Percentiles rank a stretch among this genome's conserved stretches.
Evolutionary conservation across 2,329 filamentous ascomycete species (phyloP).

Genomic region (Colletotrichum sp.): DNA sequence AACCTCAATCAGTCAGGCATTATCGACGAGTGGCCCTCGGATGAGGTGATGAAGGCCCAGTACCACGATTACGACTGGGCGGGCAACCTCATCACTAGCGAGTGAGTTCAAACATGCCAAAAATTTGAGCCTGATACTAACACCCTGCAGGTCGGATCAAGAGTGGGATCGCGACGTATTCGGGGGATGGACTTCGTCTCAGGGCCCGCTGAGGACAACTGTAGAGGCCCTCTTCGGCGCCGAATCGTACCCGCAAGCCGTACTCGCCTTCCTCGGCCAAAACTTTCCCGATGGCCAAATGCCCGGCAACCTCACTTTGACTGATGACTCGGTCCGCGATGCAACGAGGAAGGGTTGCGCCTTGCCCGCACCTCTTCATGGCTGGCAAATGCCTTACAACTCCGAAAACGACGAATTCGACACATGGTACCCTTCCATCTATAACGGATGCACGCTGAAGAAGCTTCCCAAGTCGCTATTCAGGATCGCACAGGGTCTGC

Average conservation of each 20-base stretch:
- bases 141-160: not conserved
- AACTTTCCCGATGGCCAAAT: not conserved
- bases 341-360: not conserved
- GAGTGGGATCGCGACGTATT: slow-evolving; percentile 7
- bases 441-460: slow-evolving; percentile 6
- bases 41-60: slow-evolving; percentile 12
- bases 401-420: slow-evolving; percentile 12
- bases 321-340: not conserved
- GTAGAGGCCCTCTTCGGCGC: slow-evolving; percentile 14
- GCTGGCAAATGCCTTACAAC: slow-evolving; percentile 17
- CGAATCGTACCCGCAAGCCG: slow-evolving; percentile 2
- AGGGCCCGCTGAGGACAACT: slow-evolving; percentile 9
- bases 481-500: slow-evolving; percentile 10
- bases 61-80: slow-evolving; percentile 20
- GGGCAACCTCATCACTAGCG: slow-evolving; percentile 15
- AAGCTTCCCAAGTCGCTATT: slow-evolving; percentile 8
- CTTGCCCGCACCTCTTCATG: not conserved
- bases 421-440: slow-evolving; percentile 12
- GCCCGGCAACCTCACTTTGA: not conserved
- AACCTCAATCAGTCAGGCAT: not conserved
- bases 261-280: slow-evolving; percentile 5
- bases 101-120: not conserved
- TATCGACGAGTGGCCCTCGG: slow-evolving; percentile 2
- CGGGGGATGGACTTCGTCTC: not conserved
- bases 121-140: not conserved